Percentiles rank a stretch among this genome's conserved stretches.
phyloP scores from a whole-genome alignment of 192 early-diverging fungal species.

The Linderina pennispora region DNA sequence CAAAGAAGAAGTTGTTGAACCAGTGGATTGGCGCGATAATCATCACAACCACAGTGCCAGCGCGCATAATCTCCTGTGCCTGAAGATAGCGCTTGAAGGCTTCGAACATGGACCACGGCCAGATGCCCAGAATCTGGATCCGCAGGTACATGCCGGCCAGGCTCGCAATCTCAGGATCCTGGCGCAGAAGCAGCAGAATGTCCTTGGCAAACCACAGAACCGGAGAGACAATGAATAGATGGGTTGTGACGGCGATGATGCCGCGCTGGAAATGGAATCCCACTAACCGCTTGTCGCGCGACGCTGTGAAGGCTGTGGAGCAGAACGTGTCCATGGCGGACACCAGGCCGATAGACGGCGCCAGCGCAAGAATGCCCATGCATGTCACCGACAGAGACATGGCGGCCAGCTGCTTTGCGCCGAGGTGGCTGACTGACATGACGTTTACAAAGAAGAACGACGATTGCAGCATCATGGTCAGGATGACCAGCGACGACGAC shows the following conservation, averaged over 20 bases:
- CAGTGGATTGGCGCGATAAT: conserved; percentile 66
- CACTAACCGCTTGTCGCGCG: conserved; percentile 50
- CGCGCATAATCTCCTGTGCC: conserved; percentile 80
- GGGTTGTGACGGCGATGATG: conserved; percentile 58
- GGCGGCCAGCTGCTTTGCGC: conserved; percentile 52
- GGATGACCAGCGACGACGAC: conserved; percentile 22
- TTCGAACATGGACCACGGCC: conserved; percentile 72
- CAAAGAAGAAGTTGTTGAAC: conserved; percentile 67
- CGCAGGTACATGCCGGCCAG: conserved; percentile 55
- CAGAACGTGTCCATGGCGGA: conserved; percentile 64
- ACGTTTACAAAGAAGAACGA: conserved; percentile 59
- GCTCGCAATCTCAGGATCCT: conserved; percentile 64
- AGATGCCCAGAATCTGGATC: conserved; percentile 61
- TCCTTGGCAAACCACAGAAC: conserved; percentile 65
- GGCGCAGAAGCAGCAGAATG: conserved; percentile 62
- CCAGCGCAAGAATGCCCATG: conserved; percentile 55
- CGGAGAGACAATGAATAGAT: conserved; percentile 62
- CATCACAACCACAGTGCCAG: conserved; percentile 60
- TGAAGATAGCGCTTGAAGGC: conserved; percentile 76
- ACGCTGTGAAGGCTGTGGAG: conserved; percentile 56
- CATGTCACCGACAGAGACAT: conserved; percentile 59
- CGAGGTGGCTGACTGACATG: conserved; percentile 55
- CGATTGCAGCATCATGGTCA: conserved; percentile 48
- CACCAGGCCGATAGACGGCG: conserved; percentile 50
- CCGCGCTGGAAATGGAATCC: conserved; percentile 67